Conservation (phyloP, 108 stramenopile species). For the Nannochloropsis oceanica region DNA sequence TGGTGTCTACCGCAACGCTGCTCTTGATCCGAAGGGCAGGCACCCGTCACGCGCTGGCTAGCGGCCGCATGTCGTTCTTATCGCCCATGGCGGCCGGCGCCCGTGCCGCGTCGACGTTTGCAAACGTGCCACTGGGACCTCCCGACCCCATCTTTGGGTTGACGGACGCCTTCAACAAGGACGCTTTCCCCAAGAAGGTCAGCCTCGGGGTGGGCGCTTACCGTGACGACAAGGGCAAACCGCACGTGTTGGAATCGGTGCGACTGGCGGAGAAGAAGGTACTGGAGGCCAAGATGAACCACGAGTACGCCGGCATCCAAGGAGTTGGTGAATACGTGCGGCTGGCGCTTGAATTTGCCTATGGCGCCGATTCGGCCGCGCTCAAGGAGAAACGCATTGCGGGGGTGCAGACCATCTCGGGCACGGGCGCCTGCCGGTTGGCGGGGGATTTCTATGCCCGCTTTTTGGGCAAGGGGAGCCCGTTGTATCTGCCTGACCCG, state of each 20-base stretch:
- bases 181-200: slow-evolving; percentile 54
- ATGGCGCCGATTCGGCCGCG: slow-evolving; percentile 56
- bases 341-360: slow-evolving; percentile 72
- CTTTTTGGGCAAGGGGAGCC: slow-evolving; percentile 42
- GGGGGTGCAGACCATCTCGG: slow-evolving; percentile 74
- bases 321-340: slow-evolving; percentile 62
- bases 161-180: slow-evolving; percentile 77
- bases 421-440: slow-evolving; percentile 91
- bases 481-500: slow-evolving; percentile 78
- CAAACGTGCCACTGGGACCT: slow-evolving; percentile 62
- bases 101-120: background rate
- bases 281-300: slow-evolving; percentile 53
- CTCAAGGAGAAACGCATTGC: slow-evolving; percentile 52
- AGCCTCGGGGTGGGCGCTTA: slow-evolving; percentile 37
- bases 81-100: background rate
- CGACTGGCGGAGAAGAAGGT: slow-evolving; percentile 64
- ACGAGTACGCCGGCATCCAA: slow-evolving; percentile 82
- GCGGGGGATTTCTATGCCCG: slow-evolving; percentile 63
- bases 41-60: background rate
- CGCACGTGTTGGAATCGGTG: slow-evolving; percentile 82
- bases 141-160: slow-evolving; percentile 94
- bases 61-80: background rate
- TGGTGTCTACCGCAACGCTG: background rate
- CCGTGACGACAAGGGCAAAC: slow-evolving; percentile 66
- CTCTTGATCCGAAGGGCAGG: background rate